Evolutionary conservation across 352 stramenopile genomes (phyloP), one percentile per base, ranked within the genome.

Genomic region (Globisporangium parvum): DNA sequence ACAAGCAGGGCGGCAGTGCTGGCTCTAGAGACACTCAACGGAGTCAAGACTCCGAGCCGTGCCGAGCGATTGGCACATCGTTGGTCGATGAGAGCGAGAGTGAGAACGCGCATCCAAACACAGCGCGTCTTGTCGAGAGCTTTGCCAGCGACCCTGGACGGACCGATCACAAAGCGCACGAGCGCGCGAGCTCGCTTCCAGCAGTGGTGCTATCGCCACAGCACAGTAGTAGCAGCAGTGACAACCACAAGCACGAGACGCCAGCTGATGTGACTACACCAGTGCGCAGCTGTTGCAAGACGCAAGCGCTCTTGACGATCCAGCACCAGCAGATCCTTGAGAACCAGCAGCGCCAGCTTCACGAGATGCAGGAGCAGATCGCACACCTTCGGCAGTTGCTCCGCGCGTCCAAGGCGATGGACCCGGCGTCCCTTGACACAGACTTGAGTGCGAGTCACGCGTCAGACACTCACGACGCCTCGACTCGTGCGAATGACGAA

Each of bases 281-380:
- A 21, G 37, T 52, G 21, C 70, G 59, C 40, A 80, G 65, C 55
- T 91, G 78, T 51, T 89, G 78, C 51, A 79, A 77, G 35, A 74
- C 77, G 0, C 78, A 91, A 47, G 71, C 86, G 46, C 58, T 89
- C 24, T 55, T 91, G 47, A 81, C 75, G 23, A 74, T 83, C 35
- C 78, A 89, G 53, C 81, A 92, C 41, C 81, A 92, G 37, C 70
- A 89, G 61, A 86, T 89, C 31, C 63, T 90, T 17, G 77, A 90
- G 49, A 85, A 88, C 6, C 81, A 92, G 37, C 75, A 89, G 55
- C 65, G 58, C 11, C 81, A 92, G 51, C 56, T 91, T 17, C 71
- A 78, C 23, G 77, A 88, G 37, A 77, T 92, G 70, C 77, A 88
- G 62, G 70, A 79, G 50, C 81, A 92, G 52, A 88, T 92, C 42